These are phyloP conservation scores for Aspergillus fructus DNA, from an alignment of 2,329 filamentous ascomycete species.

Conservation along the genomic window DNA sequence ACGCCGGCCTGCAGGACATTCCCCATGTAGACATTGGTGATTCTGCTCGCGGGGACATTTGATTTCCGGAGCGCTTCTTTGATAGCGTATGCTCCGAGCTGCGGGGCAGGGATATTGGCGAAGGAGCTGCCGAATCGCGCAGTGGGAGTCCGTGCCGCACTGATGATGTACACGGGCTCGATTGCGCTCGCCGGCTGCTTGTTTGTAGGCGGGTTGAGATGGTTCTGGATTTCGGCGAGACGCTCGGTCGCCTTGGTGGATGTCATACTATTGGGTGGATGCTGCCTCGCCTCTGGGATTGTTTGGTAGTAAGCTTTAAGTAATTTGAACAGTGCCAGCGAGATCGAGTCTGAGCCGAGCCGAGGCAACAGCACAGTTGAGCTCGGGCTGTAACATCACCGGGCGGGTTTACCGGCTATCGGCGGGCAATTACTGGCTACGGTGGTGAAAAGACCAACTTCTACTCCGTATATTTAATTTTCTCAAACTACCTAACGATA, in stretches of 20 bases:
- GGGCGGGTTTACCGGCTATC: too few species aligned
- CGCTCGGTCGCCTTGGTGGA: not conserved
- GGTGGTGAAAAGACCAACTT: too few species aligned
- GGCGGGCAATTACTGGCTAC: not conserved
- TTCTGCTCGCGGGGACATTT: constrained; percentile 72
- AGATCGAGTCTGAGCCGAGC: too few species aligned
- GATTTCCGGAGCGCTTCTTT: constrained; percentile 87
- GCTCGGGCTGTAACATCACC: too few species aligned
- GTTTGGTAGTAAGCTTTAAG: too few species aligned
- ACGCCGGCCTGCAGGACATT: constrained; percentile 85
- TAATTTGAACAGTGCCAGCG: too few species aligned
- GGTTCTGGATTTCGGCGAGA: not conserved
- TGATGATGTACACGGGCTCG: not conserved
- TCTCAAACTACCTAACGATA: too few species aligned
- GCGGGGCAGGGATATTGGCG: constrained; percentile 74
- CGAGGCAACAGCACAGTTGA: too few species aligned
- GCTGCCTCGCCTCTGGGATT: too few species aligned
- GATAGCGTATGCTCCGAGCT: constrained; percentile 86
- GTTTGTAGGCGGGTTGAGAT: not conserved
- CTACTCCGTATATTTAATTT: not conserved
- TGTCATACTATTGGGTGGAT: too few species aligned
- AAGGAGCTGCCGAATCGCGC: constrained; percentile 84
- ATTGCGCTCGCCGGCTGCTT: not conserved
- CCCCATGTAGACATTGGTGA: constrained; percentile 97
- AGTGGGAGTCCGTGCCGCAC: not conserved